Evolutionary conservation across 305 asterid species (phyloP).

Genomic region (Fraxinus nigra): DNA sequence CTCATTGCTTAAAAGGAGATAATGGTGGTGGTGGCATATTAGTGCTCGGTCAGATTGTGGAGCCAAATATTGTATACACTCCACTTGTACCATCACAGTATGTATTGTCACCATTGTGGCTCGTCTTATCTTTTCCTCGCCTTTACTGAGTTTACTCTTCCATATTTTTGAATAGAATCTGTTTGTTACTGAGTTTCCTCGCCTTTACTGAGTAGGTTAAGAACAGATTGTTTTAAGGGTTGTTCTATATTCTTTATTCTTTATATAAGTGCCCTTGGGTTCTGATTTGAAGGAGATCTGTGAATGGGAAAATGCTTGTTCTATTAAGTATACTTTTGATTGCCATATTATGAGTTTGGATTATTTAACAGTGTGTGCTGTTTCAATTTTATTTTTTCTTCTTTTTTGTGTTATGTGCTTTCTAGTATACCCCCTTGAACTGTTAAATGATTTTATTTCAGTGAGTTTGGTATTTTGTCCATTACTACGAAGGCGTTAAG

Average conservation of each 20-base stretch:
- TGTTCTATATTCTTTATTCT: neutral
- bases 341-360: neutral
- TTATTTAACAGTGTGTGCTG: neutral
- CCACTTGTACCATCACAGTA: slow-evolving; percentile 63
- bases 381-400: neutral
- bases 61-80: slow-evolving; percentile 53
- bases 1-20: slow-evolving; percentile 54
- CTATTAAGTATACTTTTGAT: neutral
- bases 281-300: neutral
- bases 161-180: neutral
- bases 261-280: neutral
- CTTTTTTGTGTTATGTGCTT: neutral
- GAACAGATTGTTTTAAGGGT: neutral
- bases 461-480: neutral
- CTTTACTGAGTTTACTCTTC: neutral
- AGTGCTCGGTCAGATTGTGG: slow-evolving; percentile 50
- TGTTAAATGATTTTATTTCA: neutral
- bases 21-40: slow-evolving; percentile 49
- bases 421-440: neutral
- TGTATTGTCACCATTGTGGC: neutral
- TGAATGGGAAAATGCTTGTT: neutral
- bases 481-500: neutral
- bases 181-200: too few species aligned
- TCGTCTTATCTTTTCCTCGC: neutral
- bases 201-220: neutral